Percentiles rank a stretch among this genome's conserved stretches.
These are phyloP conservation scores for Populus davidiana DNA, from an alignment of 345 rosid species.

Conservation along the genomic window DNA sequence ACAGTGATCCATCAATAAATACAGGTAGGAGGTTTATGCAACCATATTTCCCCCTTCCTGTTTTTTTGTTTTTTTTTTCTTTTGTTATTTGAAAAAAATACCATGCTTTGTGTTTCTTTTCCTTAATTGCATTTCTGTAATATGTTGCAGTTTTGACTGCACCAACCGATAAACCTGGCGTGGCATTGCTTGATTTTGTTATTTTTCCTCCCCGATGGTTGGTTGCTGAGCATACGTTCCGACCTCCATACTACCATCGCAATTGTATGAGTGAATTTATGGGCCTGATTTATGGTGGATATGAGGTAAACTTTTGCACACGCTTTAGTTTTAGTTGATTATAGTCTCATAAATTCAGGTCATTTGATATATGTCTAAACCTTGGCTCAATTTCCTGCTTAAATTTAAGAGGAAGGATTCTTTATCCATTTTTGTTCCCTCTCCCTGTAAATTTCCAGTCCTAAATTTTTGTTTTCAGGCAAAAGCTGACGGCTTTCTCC, in stretches of 20 bases:
- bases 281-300: conserved; percentile 89
- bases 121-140: conserved; percentile 6
- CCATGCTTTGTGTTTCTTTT: too few species aligned
- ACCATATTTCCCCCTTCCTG: not conserved
- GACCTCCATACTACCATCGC: conserved; percentile 95
- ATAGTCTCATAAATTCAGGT: not conserved
- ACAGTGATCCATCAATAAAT: conserved; percentile 88
- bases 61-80: not conserved
- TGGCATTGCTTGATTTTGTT: conserved; percentile 92
- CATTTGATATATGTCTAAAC: too few species aligned
- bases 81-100: not conserved
- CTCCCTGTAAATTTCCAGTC: not conserved
- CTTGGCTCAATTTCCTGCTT: too few species aligned
- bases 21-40: conserved; percentile 48
- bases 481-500: conserved; percentile 92
- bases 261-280: conserved; percentile 99
- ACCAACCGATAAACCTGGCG: conserved; percentile 95
- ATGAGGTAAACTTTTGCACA: conserved; percentile 54
- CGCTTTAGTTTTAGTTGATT: not conserved
- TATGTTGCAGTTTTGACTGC: conserved; percentile 80
- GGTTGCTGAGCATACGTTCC: conserved; percentile 95
- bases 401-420: not conserved
- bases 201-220: conserved; percentile 95
- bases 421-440: not conserved
- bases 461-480: conserved; percentile 47